Base-by-base conservation (phyloP, 2,329 filamentous ascomycete genomes). In the Aureobasidium sp. region DNA sequence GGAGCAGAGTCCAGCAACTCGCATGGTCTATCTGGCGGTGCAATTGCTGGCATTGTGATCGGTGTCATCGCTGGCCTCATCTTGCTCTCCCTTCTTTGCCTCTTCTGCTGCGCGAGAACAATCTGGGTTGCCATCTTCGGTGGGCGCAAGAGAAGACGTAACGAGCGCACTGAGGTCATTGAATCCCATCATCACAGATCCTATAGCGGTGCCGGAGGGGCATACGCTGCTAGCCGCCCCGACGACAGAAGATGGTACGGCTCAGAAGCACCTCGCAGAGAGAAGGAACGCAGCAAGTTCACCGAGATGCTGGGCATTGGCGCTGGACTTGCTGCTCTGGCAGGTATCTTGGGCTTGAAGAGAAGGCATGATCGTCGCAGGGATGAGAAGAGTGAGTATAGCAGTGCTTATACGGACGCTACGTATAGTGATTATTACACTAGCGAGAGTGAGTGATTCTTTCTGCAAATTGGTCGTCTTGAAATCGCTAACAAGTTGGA, bases 21-120 rank as follows among this genome's bases (percentile, higher is more conserved):
- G 12, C 69, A 72, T 61, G 72, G 74, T 23, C 80, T 92, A 60
- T 89, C 86, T 68, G 82, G 80, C 47, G 89, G 88, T 58, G 89
- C 87, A 64, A 92, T 92, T 68, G 89, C 89, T 17, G 89, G 89
- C 64, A 92, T 92, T 69, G 89, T 92, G 66, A 86, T 92, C 62
- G 89, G 89, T 65, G 82, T 84, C 12, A 79, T 92, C 53, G 81
- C 82, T 15, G 89, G 87, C 65, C 79, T 91, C 39, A 74, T 81
- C 44, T 78, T 92, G 2, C 82, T 92, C 26, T 77, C 87, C 5
- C 80, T 89, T 8, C 76, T 91, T 69, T 91, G 87, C 79, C 86
- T 89, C 77, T 91, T 85, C 80, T 90, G 87, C 78, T 85, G 77
- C 68, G 71, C 78, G 46, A 79, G 84, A 66, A 81, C 79, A 50